A percentile compares a stretch with the other conserved stretches of the same genome.
phyloP scores from a whole-genome alignment of 345 rosid species.

The Boechera stricta region DNA sequence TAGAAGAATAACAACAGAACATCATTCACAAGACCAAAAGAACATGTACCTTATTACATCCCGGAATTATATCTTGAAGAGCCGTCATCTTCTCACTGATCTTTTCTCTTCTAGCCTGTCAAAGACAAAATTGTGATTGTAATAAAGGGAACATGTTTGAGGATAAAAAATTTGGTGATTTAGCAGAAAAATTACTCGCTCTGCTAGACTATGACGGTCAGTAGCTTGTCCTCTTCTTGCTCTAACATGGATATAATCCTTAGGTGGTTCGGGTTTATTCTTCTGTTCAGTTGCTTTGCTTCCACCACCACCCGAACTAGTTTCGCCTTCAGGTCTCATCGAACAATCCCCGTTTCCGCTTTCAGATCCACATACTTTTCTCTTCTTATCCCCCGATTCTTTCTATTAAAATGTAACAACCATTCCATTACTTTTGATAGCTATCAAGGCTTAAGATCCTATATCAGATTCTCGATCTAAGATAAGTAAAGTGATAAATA shows the following conservation, averaged over 20 bases:
- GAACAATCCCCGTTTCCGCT: slow-evolving; percentile 56
- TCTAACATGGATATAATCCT: slow-evolving; percentile 96
- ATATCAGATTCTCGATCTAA: slow-evolving; percentile 28
- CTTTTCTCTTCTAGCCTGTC: slow-evolving; percentile 97
- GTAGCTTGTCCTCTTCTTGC: slow-evolving; percentile 99
- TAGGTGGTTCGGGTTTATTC: slow-evolving; percentile 74
- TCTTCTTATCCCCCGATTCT: slow-evolving; percentile 65
- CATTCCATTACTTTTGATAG: neutral
- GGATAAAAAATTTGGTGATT: neutral
- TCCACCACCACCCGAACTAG: slow-evolving; percentile 60
- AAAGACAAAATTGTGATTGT: slow-evolving; percentile 13
- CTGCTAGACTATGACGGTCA: slow-evolving; percentile 98
- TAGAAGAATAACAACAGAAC: neutral
- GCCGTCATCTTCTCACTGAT: slow-evolving; percentile 93
- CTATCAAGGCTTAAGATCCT: slow-evolving; percentile 16
- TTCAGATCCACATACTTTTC: slow-evolving; percentile 52
- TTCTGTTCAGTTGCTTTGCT: slow-evolving; percentile 53
- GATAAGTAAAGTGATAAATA: neutral
- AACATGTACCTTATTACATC: slow-evolving; percentile 81
- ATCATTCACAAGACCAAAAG: slow-evolving; percentile 12
- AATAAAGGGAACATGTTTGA: neutral
- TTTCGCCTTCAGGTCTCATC: slow-evolving; percentile 66
- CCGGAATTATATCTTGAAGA: slow-evolving; percentile 96
- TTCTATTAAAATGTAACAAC: slow-evolving; percentile 47
- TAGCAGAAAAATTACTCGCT: slow-evolving; percentile 63